These are phyloP conservation scores for Cydonia oblonga DNA, from an alignment of 331 rosid genomes.

Conservation along the genomic window DNA sequence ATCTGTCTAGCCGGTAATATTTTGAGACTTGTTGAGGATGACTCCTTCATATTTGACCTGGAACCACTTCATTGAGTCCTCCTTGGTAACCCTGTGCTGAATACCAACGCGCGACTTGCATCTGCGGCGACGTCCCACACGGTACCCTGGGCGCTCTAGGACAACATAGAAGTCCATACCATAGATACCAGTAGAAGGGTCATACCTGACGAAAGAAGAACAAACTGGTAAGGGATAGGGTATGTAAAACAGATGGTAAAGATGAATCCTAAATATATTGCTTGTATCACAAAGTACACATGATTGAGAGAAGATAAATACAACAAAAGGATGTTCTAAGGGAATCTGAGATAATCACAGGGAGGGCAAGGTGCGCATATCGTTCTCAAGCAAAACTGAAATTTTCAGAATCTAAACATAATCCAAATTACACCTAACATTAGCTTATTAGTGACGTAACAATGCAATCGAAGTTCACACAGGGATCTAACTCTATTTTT, in stretches of 20 bases:
- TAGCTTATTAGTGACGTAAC: too few relatives aligned
- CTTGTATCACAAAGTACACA: not conserved
- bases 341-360: not conserved
- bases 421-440: not conserved
- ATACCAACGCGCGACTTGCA: slow-evolving; percentile 72
- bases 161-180: slow-evolving; percentile 81
- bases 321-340: not conserved
- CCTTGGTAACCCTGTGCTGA: slow-evolving; percentile 77
- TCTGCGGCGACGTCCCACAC: slow-evolving; percentile 63
- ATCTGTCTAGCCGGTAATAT: slow-evolving; percentile 11
- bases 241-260: too few relatives aligned
- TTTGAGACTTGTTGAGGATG: slow-evolving; percentile 65
- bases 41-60: slow-evolving; percentile 81
- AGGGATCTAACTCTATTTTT: too few relatives aligned
- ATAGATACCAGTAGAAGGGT: slow-evolving; percentile 71
- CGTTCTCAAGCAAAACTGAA: not conserved
- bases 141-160: slow-evolving; percentile 69
- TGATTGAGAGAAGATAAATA: not conserved
- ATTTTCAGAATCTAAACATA: too few relatives aligned
- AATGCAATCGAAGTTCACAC: too few relatives aligned
- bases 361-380: not conserved
- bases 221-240: not conserved
- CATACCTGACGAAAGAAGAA: slow-evolving; percentile 30
- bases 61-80: slow-evolving; percentile 88
- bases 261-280: too few relatives aligned